Evolutionary conservation across 2,329 filamentous ascomycete genomes (phyloP), one percentile per base, ranked within the genome.

Genomic region (Clarireedia hainanense): DNA sequence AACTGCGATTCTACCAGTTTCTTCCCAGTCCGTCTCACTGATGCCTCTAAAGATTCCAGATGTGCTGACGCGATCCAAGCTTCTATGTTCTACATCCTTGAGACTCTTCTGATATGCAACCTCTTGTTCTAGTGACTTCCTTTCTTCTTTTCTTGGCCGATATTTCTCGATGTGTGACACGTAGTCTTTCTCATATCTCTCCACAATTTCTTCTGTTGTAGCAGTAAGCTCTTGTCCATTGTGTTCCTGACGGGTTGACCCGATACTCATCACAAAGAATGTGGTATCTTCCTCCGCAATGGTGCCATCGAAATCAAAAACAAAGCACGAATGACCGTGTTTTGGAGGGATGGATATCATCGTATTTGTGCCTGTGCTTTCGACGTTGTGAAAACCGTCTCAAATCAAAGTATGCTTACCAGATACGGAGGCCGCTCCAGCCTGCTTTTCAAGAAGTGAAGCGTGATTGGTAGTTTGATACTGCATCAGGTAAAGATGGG

Each of bases 281-380:
- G 65, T 67, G 4, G 67, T 69, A 47, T 69, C 67, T 50, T 61
- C 58, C 5, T 51, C 61, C 24, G 67, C 69, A 45, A 69, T 65
- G n/a, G 67, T 69, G 10, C 63, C 61, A 20, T 69, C 67, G 47
- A 69, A 69, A 54, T 69, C 67, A 27, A 69, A 57, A 50, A 69
- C 60, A 54, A 63, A 61, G 49, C 10, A 27, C 15, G 47, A 23
- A 14, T n/a, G 12, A 7, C 4, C 14, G 15, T 9, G 45, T 24
- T 3, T 24, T n/a, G 23, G 23, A 23, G 23, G 45, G 20, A 47
- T 47, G 45, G 45, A 34, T 1, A 12, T 34, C 30, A 34, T 34
- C 4, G 30, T 34, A 5, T 34, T 34, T 47, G 45, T 27, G 20
- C 6, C 12, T 7, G 26, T 47, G 20, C n/a, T n/a, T 6, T 6